Base-by-base conservation (phyloP, 805 yeast genomes). In the Hanseniaspora guilliermondii region DNA sequence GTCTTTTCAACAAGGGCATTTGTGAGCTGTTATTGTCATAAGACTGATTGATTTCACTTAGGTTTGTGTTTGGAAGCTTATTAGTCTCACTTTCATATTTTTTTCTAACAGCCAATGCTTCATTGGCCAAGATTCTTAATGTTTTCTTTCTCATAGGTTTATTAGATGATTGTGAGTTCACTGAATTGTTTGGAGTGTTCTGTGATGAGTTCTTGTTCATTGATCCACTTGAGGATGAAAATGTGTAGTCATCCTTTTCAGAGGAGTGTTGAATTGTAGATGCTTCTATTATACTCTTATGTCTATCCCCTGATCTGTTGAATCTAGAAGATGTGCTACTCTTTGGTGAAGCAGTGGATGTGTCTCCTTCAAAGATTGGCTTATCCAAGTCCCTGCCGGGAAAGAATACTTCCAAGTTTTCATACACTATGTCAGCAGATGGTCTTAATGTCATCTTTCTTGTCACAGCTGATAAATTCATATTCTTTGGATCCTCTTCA, bases 321-420 rank as follows among this genome's bases (percentile, higher is more conserved):
- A 38, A 19, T 50, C 46, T 58, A 11, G 49, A 36, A 8, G 50
- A 50, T n/a, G 36, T 19, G 45, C 19, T 40, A 30, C 42, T 57
- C 47, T 64, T 64, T 16, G 82, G 81, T 0, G 81, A 77, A 0
- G 73, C 70, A 1, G 87, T 84, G 0, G 85, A 80, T 4, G 78
- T 68, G 0, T 75, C 75, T 2, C 84, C 80, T 59, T 85, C 95
- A 24, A 91, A 78, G 35, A 93, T 87, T 2, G 97, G 95, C 61
- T 83, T 85, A 65, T 93, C 99, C 57, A 93, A 74, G 67, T 91
- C 91, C 0, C 97, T 82, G 61, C 85, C 77, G 0, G 98, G 98
- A 73, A 93, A 93, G 65, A 85, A 93, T 62, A 79, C 78, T 60
- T 93, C 99, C 58, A 93, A 76, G 61, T 93, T 89, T 55, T 87